Base-by-base conservation (phyloP, 75 land plant species). In the Sequoiadendron giganteum region DNA sequence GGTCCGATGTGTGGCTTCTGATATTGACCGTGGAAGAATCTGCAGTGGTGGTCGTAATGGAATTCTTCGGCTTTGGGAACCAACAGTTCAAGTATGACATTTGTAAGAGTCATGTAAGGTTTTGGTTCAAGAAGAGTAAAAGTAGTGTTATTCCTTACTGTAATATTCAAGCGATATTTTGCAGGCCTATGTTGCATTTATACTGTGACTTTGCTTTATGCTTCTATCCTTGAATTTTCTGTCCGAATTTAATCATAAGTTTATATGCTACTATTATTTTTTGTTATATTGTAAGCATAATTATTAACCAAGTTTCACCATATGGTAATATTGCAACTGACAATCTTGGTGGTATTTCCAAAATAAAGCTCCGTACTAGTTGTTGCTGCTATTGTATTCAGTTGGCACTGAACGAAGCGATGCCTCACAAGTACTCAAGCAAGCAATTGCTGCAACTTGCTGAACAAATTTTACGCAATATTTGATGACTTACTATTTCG, bases 11-110 rank as follows among this genome's bases (percentile, higher is more conserved):
- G 94, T 93, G 48, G 96, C 96, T 72, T 94, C 95, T 38, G 99
- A 98, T 90, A 95, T 94, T 58, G 99, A 98, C 83, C 93, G 96
- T 88, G 98, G 98, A 75, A 93, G 99, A 85, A 95, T 98, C 42
- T 97, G 97, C 92, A 98, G 95, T 91, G 99, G 99, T 42, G 99
- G 95, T 28, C 95, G 99, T 14, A 97, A 98, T 89, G 99, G 99
- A 56, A 90, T 97, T 85, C 95, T 98, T 72, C 92, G 99, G 85
- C 94, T 98, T 0, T 98, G 99, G 99, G 99, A 98, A 81, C 98
- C 99, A 40, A 95, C 94, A 5, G 85, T 85, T n/a, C 86, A 85
- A 85, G 36, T 54, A 54, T 85, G 40, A 85, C 28, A 85, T 30
- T 82, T 82, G 84, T 82, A 32, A 18, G 5, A 28, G 18, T 84